Evolutionary conservation across 164 flowering plant species (phyloP), one percentile per base, ranked within the genome.

Genomic region (Berberis vulgaris): DNA sequence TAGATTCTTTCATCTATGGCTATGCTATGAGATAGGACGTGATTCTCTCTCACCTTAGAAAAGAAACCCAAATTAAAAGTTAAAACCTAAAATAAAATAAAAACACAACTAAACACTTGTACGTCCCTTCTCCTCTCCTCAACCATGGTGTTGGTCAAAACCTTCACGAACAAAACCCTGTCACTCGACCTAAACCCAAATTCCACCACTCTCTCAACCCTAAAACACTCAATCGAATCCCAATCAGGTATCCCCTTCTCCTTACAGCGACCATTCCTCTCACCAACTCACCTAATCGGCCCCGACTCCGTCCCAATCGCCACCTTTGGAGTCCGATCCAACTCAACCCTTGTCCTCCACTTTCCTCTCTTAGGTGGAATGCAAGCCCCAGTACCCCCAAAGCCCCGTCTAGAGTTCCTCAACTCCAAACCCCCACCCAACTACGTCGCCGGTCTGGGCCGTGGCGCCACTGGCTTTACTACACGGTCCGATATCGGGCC

Each of bases 401-500:
- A 76, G 43, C 77, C 82, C 49, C 79, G 84, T 5, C 78, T 83
- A 1, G 97, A 88, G 9, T 87, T 87, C 73, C 78, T 90, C 11
- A 88, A 78, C 68, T 67, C 86, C 6, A 86, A 80, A 54, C 95
- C 98, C 2, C 97, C 96, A 2, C 74, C 91, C 7, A 93, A 93
- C 50, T 93, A 93, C 67, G 98, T 91, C 1, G 97, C 97, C 2
- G 98, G 98, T 7, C 77, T 93, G 1, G 98, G 98, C 5, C 94
- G 98, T 72, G 98, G 96, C 54, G 98, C 98, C 49, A 93, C 97
- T 2, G 98, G 97, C 0, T 93, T 93, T 80, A 93, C 98, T 45
- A 93, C 98, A 43, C 84, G 97, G 49, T 93, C 98, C 4, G 97
- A 93, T 80, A 93, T 93, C 45, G 98, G 98, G 2, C 98, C 96